Evolutionary conservation across 23 red algal genomes (phyloP).

Genomic region (Chondrus crispus): DNA sequence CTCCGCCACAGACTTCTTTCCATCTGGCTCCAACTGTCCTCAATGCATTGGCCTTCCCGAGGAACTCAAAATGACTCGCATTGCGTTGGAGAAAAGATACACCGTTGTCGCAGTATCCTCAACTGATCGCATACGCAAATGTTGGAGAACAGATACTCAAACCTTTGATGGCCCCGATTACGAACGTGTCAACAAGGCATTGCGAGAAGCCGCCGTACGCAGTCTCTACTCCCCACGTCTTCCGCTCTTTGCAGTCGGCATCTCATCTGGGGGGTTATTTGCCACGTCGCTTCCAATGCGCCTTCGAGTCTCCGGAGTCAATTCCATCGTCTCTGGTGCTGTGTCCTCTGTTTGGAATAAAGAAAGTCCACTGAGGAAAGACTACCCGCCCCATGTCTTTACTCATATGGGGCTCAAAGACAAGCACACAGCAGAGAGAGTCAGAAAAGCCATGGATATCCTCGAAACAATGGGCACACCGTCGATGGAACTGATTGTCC

Average conservation of each 20-base stretch:
- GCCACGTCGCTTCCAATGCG: constrained; percentile 30
- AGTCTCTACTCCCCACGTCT: background rate
- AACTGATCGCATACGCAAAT: constrained; percentile 39
- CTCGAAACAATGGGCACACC: constrained; percentile 6
- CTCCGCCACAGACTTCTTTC: constrained; percentile 54
- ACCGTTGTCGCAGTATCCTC: constrained; percentile 54
- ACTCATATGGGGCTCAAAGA: constrained; percentile 39
- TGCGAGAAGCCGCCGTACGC: background rate
- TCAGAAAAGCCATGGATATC: background rate
- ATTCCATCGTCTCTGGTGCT: constrained; percentile 32
- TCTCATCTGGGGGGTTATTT: constrained; percentile 44
- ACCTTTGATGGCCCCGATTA: constrained; percentile 6
- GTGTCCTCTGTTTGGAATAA: background rate
- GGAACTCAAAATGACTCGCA: background rate
- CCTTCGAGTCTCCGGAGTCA: constrained; percentile 5
- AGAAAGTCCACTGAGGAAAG: background rate
- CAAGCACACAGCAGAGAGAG: background rate
- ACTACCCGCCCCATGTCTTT: constrained; percentile 44
- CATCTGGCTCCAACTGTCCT: background rate
- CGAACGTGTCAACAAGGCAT: constrained; percentile 17
- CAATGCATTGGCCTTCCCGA: constrained; percentile 46
- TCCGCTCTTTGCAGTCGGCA: constrained; percentile 28
- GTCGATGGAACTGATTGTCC: background rate
- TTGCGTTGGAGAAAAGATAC: background rate
- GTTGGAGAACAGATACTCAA: constrained; percentile 30